Conservation (phyloP, 1,139 yeast genomes). For the Sugiyamaella neomexicana region DNA sequence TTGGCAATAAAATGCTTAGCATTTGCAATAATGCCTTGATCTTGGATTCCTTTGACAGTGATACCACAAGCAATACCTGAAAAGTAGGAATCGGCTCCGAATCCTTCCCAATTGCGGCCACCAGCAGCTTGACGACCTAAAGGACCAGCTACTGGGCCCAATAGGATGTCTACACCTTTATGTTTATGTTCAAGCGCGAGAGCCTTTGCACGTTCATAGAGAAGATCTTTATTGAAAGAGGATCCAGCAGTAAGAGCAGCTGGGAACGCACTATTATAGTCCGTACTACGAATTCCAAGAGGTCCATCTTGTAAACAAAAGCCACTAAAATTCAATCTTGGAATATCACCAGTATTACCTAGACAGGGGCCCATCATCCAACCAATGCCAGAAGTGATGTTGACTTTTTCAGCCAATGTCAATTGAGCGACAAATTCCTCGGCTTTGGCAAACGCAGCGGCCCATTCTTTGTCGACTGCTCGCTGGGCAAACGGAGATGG, state of each 20-base stretch:
- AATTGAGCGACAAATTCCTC: constrained; percentile 53
- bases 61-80: constrained; percentile 58
- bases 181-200: constrained; percentile 55
- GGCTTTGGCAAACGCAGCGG: constrained; percentile 56
- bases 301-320: constrained; percentile 68
- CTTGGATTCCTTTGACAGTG: constrained; percentile 58
- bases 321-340: constrained; percentile 57
- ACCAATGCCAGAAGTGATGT: constrained; percentile 65
- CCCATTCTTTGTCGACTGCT: constrained; percentile 48
- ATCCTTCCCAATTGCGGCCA: constrained; percentile 68
- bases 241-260: constrained; percentile 61
- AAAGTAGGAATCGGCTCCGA: constrained; percentile 63
- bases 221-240: constrained; percentile 56
- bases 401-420: constrained; percentile 60
- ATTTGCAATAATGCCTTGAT: constrained; percentile 57
- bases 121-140: constrained; percentile 62
- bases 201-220: constrained; percentile 56
- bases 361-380: constrained; percentile 66
- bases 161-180: constrained; percentile 60
- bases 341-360: constrained; percentile 63
- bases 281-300: constrained; percentile 60
- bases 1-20: constrained; percentile 59
- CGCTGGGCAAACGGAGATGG: constrained; percentile 32
- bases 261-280: constrained; percentile 58
- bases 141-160: constrained; percentile 68